These are phyloP conservation scores for Echeveria elegans DNA, from an alignment of 164 flowering plant genomes.

Conservation along the genomic window DNA sequence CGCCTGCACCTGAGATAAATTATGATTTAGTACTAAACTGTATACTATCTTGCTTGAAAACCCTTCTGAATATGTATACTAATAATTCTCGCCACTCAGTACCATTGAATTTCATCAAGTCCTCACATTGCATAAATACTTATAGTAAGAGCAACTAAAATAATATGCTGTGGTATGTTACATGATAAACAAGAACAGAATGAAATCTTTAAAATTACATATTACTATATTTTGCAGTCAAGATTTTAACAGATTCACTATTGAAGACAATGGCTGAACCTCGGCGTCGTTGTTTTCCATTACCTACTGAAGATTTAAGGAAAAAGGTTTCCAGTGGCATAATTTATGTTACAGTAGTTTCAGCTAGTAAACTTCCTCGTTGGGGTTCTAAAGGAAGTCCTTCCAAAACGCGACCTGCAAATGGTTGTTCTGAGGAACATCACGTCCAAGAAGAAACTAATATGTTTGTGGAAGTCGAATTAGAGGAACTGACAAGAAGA, in stretches of 20 bases:
- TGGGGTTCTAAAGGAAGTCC: conserved; percentile 31
- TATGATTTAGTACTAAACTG: not conserved
- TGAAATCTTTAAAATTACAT: not conserved
- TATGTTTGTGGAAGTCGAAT: conserved; percentile 86
- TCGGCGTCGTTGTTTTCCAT: conserved; percentile 64
- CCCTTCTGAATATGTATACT: no score
- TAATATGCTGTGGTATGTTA: not conserved
- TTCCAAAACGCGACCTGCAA: conserved; percentile 27
- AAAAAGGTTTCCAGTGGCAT: conserved; percentile 55
- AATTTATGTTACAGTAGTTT: conserved; percentile 27
- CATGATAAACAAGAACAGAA: no score
- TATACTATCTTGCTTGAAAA: no score
- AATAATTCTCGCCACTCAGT: not conserved
- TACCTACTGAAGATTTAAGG: conserved; percentile 57
- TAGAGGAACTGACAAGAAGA: conserved; percentile 69
- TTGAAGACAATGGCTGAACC: conserved; percentile 94
- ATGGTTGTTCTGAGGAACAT: conserved; percentile 22
- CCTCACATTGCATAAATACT: not conserved
- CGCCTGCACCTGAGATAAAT: not conserved
- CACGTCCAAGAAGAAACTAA: conserved; percentile 32
- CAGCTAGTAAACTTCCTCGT: conserved; percentile 46
- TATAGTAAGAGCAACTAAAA: not conserved
- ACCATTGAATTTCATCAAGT: not conserved
- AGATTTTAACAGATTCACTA: conserved; percentile 61
- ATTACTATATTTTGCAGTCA: conserved; percentile 30